phyloP scores from a whole-genome alignment of 2,329 filamentous ascomycete genomes.

The Cyphellophora europaea region DNA sequence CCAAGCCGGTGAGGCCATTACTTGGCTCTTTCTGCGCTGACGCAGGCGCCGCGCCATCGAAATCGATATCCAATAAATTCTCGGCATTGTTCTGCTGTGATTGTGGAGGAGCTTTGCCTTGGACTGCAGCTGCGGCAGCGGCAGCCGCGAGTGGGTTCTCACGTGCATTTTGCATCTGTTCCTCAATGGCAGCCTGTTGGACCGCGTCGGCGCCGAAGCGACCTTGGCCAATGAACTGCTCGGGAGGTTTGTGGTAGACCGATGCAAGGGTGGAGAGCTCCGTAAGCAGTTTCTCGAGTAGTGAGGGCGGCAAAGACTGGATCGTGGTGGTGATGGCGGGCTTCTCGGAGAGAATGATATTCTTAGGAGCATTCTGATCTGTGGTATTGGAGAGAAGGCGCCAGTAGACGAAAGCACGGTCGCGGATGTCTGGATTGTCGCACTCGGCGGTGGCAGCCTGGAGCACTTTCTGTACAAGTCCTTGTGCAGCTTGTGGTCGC shows the following conservation, averaged over 20 bases:
- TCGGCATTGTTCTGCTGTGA: slow-evolving; percentile 69
- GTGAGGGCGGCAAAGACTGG: slow-evolving; percentile 68
- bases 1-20: slow-evolving; percentile 56
- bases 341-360: slow-evolving; percentile 85
- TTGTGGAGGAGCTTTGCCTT: slow-evolving; percentile 41
- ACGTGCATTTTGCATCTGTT: slow-evolving; percentile 81
- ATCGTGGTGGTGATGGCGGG: slow-evolving; percentile 92
- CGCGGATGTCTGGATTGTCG: slow-evolving; percentile 94
- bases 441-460: slow-evolving; percentile 88
- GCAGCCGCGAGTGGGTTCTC: slow-evolving; percentile 92
- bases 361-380: slow-evolving; percentile 85
- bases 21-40: slow-evolving; percentile 59
- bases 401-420: slow-evolving; percentile 98
- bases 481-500: slow-evolving; percentile 85
- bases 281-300: slow-evolving; percentile 81
- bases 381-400: slow-evolving; percentile 71
- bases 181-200: slow-evolving; percentile 90
- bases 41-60: slow-evolving; percentile 88
- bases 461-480: slow-evolving; percentile 85
- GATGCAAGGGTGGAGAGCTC: slow-evolving; percentile 93
- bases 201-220: slow-evolving; percentile 89
- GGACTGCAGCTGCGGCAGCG: slow-evolving; percentile 57
- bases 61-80: slow-evolving; percentile 92
- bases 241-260: slow-evolving; percentile 95
- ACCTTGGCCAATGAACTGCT: slow-evolving; percentile 95